A percentile compares a stretch with the other conserved stretches of the same genome.
These are phyloP conservation scores for Blastomyces parvus DNA, from an alignment of 2,329 filamentous ascomycete species.

Conservation along the genomic window DNA sequence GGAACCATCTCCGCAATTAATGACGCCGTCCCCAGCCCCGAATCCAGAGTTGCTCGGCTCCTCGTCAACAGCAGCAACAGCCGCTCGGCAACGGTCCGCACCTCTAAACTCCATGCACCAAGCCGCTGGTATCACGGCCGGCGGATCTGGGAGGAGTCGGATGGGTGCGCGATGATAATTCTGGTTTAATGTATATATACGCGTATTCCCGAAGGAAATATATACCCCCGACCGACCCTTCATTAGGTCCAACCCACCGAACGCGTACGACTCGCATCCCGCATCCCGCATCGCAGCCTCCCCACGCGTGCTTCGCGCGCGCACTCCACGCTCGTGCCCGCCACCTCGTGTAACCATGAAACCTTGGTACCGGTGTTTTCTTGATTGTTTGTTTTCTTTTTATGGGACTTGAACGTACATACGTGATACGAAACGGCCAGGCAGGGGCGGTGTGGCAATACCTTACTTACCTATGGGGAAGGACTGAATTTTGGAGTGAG, in stretches of 20 bases:
- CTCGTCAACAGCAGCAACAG: slow-evolving; percentile 3
- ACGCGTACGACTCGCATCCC: neutral
- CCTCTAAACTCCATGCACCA: slow-evolving; percentile 10
- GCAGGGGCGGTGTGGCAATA: neutral
- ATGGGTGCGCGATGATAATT: slow-evolving; percentile 8
- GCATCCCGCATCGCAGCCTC: neutral
- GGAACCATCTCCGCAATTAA: slow-evolving; percentile 3
- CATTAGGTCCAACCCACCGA: neutral
- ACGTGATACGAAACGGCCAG: neutral
- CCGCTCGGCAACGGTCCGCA: slow-evolving; percentile 14
- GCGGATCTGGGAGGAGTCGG: slow-evolving; percentile 8
- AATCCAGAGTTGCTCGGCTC: slow-evolving; percentile 27
- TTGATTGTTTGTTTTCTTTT: neutral
- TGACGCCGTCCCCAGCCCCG: slow-evolving; percentile 10
- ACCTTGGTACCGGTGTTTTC: neutral
- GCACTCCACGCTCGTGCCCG: neutral
- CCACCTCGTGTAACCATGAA: neutral
- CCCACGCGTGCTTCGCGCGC: neutral
- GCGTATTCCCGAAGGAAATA: neutral
- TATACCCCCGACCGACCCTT: neutral
- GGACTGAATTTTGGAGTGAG: no score
- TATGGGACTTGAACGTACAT: neutral
- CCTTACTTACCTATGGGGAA: no score
- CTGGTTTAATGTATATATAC: neutral
- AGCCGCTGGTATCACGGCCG: slow-evolving; percentile 10